Evolutionary conservation across 108 stramenopile genomes (phyloP), one percentile per base, ranked within the genome.

Genomic region (Pelagomonas calceolata): DNA sequence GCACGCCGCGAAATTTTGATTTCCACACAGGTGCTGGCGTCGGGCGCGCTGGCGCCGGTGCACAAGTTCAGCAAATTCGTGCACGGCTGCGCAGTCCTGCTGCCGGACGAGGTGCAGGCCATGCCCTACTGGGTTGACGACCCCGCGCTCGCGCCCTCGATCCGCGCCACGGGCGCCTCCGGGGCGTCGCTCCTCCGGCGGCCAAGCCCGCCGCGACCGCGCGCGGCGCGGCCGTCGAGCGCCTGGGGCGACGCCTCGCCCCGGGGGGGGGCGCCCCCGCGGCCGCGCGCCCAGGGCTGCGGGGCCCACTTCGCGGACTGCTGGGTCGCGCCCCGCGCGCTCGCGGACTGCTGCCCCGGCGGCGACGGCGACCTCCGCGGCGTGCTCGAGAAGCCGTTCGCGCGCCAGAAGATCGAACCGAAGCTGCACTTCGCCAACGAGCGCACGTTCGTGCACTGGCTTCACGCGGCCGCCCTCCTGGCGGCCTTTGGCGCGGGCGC

Each of bases 111-210:
- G 76, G 94, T 95, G 17, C 87, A 87, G 0, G 73, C 82, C 37
- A 91, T 98, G 30, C 96, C 96, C 16, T 95, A 95, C 80, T 98
- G 96, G 96, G 79, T 95, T 51, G 96, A 95, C 75, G 96, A 98
- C 78, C 82, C 91, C 17, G 86, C 89, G 17, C 74, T 95, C 21
- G 84, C 92, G n/a, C 85, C 92, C 31, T 92, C 92, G 43, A 94
- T 98, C 63, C 65, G 89, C 36, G 86, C 88, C 7, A 26, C 51
- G 51, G 51, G 51, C 21, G 39, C 12, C 39, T n/a, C n/a, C n/a
- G 51, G 51, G 21, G 51, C 51, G 21, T 9, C 51, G 51, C 14
- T 60, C 7, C 51, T 60, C 7, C 51, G 51, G 51, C 3, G 1
- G 51, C 18, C 51, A 26, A 1, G 21, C 7, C 39, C 39, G 39